A percentile compares a stretch with the other conserved stretches of the same genome.
These are phyloP conservation scores for Cadophora malorum DNA, from an alignment of 2,329 filamentous ascomycete species.

Conservation along the genomic window DNA sequence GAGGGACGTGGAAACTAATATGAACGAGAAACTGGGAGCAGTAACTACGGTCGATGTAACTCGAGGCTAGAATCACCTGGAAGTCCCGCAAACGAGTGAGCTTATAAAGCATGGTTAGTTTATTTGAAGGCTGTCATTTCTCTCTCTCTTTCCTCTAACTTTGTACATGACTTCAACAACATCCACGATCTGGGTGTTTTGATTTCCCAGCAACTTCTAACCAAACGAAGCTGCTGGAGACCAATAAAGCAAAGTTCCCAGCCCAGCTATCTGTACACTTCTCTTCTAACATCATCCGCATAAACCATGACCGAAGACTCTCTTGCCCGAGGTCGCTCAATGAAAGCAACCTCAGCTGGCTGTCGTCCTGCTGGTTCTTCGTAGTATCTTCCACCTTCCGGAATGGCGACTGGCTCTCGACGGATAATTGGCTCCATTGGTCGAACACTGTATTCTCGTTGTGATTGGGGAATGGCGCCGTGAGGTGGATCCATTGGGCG, in stretches of 20 bases:
- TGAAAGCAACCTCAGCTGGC: constrained; percentile 39
- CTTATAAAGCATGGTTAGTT: neutral
- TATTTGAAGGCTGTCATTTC: neutral
- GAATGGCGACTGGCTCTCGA: constrained; percentile 34
- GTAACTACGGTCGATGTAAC: neutral
- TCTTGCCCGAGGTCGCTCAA: constrained; percentile 41
- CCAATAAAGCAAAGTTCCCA: neutral
- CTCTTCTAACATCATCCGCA: constrained; percentile 41
- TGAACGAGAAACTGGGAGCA: constrained; percentile 9
- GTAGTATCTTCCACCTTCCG: constrained; percentile 41
- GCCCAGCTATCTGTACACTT: constrained; percentile 41
- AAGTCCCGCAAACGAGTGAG: neutral
- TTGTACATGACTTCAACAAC: neutral
- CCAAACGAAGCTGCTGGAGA: neutral
- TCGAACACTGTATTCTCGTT: constrained; percentile 43
- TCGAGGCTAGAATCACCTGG: neutral
- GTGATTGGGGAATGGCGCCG: constrained; percentile 41
- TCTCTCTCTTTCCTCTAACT: neutral
- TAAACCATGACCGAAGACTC: constrained; percentile 44
- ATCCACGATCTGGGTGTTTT: neutral
- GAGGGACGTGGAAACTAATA: constrained; percentile 32
- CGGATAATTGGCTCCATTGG: constrained; percentile 39
- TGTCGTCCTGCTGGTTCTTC: constrained; percentile 33
- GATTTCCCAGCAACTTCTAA: neutral
- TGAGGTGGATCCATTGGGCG: constrained; percentile 43